These are phyloP conservation scores for Aspergillus tanneri DNA, from an alignment of 2,329 filamentous ascomycete species.

Conservation along the genomic window DNA sequence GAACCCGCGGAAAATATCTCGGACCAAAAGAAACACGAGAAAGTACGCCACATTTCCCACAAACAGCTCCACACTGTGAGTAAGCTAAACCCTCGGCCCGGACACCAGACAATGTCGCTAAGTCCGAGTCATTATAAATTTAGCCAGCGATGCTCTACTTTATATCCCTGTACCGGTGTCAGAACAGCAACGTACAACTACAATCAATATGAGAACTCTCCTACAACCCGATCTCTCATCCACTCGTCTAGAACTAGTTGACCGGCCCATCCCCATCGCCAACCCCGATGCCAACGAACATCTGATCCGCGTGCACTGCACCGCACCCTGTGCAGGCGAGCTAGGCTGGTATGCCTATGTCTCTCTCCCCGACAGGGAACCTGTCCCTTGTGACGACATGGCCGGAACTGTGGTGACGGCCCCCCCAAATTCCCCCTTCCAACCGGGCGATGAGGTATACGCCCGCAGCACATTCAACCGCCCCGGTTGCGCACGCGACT, in stretches of 20 bases:
- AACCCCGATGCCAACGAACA: conserved; percentile 31
- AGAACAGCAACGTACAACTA: not conserved
- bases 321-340: conserved; percentile 44
- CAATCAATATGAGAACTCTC: not conserved
- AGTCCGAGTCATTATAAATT: not conserved
- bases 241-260: not conserved
- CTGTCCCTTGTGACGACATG: conserved; percentile 46
- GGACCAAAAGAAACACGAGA: too few species aligned
- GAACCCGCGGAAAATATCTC: too few species aligned
- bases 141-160: too few species aligned
- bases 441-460: conserved; percentile 41
- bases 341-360: conserved; percentile 44
- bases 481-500: conserved; percentile 41
- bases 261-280: conserved; percentile 19
- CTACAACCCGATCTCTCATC: not conserved
- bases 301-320: conserved; percentile 42
- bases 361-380: conserved; percentile 21
- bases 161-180: too few species aligned
- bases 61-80: too few species aligned
- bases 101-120: too few species aligned
- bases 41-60: too few species aligned
- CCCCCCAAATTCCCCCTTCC: conserved; percentile 38
- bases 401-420: conserved; percentile 41
- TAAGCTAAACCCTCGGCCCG: too few species aligned
- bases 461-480: conserved; percentile 37